Conservation (phyloP, 148 eudicot species). For the Pouteria glomerata region DNA sequence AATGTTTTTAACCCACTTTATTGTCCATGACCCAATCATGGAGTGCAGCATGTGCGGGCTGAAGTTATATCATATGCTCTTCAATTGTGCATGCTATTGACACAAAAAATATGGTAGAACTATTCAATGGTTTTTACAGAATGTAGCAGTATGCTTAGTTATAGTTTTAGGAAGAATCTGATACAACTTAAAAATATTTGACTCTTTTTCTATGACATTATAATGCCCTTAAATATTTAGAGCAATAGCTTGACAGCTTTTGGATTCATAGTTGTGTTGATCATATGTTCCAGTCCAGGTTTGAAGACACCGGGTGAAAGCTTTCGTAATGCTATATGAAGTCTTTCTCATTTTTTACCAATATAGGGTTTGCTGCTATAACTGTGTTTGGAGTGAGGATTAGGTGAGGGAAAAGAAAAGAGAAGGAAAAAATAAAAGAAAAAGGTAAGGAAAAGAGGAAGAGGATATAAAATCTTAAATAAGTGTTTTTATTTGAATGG, state of each 20-base stretch:
- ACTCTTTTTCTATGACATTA: not conserved
- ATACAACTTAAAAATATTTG: not conserved
- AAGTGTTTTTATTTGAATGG: too few relatives aligned
- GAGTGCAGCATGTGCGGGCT: not conserved
- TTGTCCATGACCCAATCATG: not conserved
- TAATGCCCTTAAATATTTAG: not conserved
- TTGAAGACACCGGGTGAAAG: not conserved
- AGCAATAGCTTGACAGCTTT: not conserved
- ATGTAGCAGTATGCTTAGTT: not conserved
- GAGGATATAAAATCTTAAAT: too few relatives aligned
- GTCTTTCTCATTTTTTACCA: not conserved
- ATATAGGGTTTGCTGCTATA: not conserved
- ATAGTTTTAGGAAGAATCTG: not conserved
- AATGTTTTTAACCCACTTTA: not conserved
- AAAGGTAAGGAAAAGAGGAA: too few relatives aligned
- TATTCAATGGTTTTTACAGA: not conserved
- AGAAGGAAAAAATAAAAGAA: too few relatives aligned
- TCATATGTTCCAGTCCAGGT: not conserved
- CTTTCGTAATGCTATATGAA: not conserved
- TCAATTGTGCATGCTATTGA: not conserved
- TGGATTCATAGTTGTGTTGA: not conserved
- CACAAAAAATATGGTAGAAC: not conserved
- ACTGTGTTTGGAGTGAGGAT: too few relatives aligned
- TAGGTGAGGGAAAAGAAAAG: too few relatives aligned
- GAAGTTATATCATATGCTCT: not conserved